Conservation (phyloP, 2,329 filamentous ascomycete species). For the Metarhizium robertsii region DNA sequence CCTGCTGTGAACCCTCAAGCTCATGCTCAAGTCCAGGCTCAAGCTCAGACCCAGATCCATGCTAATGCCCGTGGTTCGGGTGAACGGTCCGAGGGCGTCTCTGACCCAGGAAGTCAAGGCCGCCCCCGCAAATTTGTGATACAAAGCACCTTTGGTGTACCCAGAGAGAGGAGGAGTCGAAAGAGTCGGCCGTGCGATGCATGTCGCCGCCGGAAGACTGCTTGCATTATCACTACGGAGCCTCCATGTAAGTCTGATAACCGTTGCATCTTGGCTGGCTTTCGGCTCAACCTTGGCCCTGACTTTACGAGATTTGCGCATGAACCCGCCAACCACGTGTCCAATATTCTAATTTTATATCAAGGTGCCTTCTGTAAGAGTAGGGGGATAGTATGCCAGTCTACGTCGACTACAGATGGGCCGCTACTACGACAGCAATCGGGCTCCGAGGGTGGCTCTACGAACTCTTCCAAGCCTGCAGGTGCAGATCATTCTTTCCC, state of each 20-base stretch:
- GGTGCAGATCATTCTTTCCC: background rate
- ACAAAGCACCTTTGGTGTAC: conserved; percentile 30
- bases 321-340: background rate
- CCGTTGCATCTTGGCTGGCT: background rate
- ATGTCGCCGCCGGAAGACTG: conserved; percentile 35
- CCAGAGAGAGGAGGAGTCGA: conserved; percentile 31
- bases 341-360: background rate
- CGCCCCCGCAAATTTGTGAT: conserved; percentile 28
- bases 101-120: conserved; percentile 1
- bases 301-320: background rate
- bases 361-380: conserved; percentile 25
- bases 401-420: conserved; percentile 12
- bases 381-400: conserved; percentile 23
- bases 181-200: conserved; percentile 37
- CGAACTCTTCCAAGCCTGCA: background rate
- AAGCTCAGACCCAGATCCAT: background rate
- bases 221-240: conserved; percentile 33
- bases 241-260: conserved; percentile 30
- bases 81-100: conserved; percentile 1
- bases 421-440: background rate
- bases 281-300: background rate
- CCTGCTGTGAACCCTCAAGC: background rate
- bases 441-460: background rate
- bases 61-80: background rate
- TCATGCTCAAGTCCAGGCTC: background rate